These are phyloP conservation scores for Xylaria grammica DNA, from an alignment of 495 filamentous ascomycete genomes.

Conservation along the genomic window DNA sequence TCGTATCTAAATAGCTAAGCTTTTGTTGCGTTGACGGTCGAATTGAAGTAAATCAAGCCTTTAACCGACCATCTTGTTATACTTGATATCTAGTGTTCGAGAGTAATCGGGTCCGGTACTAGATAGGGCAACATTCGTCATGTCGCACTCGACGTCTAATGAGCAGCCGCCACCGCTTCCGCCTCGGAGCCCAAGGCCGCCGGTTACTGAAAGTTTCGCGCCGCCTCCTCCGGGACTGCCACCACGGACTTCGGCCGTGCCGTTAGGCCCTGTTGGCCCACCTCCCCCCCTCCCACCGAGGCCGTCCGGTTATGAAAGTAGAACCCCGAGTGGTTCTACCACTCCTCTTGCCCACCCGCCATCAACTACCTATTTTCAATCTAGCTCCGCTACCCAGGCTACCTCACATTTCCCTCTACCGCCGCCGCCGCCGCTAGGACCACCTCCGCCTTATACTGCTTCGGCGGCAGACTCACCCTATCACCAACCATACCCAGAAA, in stretches of 20 bases:
- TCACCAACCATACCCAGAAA: background rate
- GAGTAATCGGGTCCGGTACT: background rate
- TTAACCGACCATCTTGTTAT: background rate
- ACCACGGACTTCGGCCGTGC: slow-evolving; percentile 17
- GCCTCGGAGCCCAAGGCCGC: slow-evolving; percentile 25
- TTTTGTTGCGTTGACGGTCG: background rate
- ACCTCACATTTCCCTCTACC: background rate
- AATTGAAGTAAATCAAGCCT: background rate
- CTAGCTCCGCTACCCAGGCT: background rate
- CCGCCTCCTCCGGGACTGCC: slow-evolving; percentile 16
- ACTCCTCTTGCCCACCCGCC: background rate
- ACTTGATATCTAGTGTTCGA: background rate
- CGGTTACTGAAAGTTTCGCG: slow-evolving; percentile 11
- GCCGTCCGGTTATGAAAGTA: slow-evolving; percentile 24
- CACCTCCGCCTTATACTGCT: slow-evolving; percentile 23
- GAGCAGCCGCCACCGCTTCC: slow-evolving; percentile 29
- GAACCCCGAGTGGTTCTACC: background rate
- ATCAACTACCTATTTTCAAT: background rate
- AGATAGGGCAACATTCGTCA: slow-evolving; percentile 1
- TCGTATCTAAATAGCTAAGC: background rate
- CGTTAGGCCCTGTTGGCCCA: background rate
- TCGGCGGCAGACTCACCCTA: slow-evolving; percentile 7
- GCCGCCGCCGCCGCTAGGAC: slow-evolving; percentile 3
- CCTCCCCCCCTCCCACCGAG: slow-evolving; percentile 31
- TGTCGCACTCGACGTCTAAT: slow-evolving; percentile 22